Evolutionary conservation across 2,329 filamentous ascomycete genomes (phyloP), one percentile per base, ranked within the genome.

Genomic region (Acephala macrosclerotiorum): DNA sequence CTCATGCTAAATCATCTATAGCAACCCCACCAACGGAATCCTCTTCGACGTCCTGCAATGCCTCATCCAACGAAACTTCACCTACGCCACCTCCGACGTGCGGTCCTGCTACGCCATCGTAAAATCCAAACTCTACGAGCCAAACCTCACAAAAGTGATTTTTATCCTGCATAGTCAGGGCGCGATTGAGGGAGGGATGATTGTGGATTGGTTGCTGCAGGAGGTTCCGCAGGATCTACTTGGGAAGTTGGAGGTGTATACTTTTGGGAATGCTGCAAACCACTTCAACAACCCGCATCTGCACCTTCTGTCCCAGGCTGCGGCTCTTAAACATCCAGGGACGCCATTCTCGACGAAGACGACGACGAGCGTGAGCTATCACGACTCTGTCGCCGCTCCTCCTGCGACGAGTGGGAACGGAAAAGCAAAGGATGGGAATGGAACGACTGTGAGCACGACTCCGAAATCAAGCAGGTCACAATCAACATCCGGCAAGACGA

Each of bases 101-200:
- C 84, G 88, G 0, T 79, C 83, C 11, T 90, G 90, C 75, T 89
- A 87, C 70, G 80, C 81, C 64, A 79, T 85, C 25, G 79, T 94
- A 68, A 90, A 91, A 75, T 79, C 85, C 25, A 84, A 85, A 25
- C 81, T 94, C 7, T 85, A 90, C 69, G 82, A 90, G 63, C 83
- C 85, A 0, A 75, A 81, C 18, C 86, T 89, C 65, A 84, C 85
- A 38, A 94, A 92, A 74, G 86, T 95, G 2, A 81, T 95, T 33
- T 84, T 95, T 62, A 86, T 95, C 66, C 80, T 91, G 42, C 92
- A 96, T 76, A 92, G 89, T 0, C 92, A 95, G 76, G 92, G 92
- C 3, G 91, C 85, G 16, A 92, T 95, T 59, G 88, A 93, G 74
- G 89, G 89, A 1, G 85, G 90, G 2, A 79, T 94, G 63, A 88